Evolutionary conservation across 2,329 filamentous ascomycete genomes (phyloP), one percentile per base, ranked within the genome.

Genomic region (Alternaria sp.): DNA sequence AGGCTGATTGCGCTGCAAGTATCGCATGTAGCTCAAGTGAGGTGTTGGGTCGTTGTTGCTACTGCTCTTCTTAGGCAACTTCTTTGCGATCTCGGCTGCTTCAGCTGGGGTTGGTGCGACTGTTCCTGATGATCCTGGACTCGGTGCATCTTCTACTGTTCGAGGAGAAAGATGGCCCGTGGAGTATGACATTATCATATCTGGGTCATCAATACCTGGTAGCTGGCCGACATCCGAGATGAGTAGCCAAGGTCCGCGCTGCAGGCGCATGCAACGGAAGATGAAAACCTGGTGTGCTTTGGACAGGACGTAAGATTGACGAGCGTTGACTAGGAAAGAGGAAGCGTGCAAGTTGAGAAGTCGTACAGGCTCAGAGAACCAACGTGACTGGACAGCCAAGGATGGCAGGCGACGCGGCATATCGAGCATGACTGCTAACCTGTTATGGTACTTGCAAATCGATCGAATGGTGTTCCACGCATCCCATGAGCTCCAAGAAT

Each of bases 401-500:
- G 84, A 79, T n/a, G 88, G 88, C n/a, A 90, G 81, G 58, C 86
- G 82, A 55, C 85, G 86, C 5, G 88, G 87, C 49, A 90, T 73
- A n/a, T 84, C 82, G 28, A 90, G 81, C 23, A 61, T 92, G 80
- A 97, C 88, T 74, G 89, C 91, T 40, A 99, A 85, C 77, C 93
- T 88, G 60, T 86, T 82, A 79, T 90, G 91, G 81, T 99, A 98
- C 81, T 90, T 91, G 86, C 93, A 97, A 61, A 93, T 84, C 57
- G 90, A 90, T 57, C 96, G 88, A 73, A 99, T 91, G 21, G 90
- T 86, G 78, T 99, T 91, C 96, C 96, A 99, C 1, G 91, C 90
- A 80, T 98, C 94, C 96, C 96, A 99, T 3, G 90, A 86, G 57
- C 90, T 90, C 79, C 93, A 96, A 1, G 91, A 79, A 73, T 95